Percentiles rank a stretch among this genome's conserved stretches.
Evolutionary conservation across 2,329 filamentous ascomycete species (phyloP).

Genomic region (Myriosclerotinia duriaeana): DNA sequence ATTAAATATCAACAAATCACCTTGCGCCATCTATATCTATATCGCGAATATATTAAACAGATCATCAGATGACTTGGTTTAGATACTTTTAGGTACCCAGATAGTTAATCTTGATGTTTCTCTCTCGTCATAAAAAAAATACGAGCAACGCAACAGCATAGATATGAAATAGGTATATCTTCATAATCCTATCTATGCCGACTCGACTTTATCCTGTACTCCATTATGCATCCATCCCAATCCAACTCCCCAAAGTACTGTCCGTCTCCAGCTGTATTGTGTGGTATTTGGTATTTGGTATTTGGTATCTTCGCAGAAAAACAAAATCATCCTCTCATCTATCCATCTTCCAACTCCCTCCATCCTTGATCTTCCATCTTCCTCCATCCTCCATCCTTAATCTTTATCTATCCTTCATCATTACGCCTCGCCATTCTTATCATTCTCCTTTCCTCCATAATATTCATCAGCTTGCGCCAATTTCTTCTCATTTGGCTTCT

Average conservation of each 20-base stretch:
- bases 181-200: too few species aligned
- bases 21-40: not conserved
- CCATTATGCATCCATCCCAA: not conserved
- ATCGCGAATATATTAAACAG: too few species aligned
- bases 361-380: not conserved
- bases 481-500: slow-evolving; percentile 15
- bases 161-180: not conserved
- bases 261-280: not conserved
- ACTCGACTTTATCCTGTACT: not conserved
- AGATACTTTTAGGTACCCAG: too few species aligned
- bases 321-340: not conserved
- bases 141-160: too few species aligned
- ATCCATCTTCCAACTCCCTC: not conserved
- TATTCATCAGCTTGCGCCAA: slow-evolving; percentile 24
- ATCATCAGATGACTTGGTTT: too few species aligned
- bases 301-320: not conserved
- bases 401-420: not conserved
- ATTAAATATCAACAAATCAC: slow-evolving; percentile 1
- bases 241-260: not conserved
- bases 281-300: not conserved
- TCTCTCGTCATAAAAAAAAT: too few species aligned
- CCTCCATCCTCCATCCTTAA: not conserved
- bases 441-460: slow-evolving; percentile 24
- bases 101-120: too few species aligned
- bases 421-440: not conserved